phyloP scores from a whole-genome alignment of 495 filamentous ascomycete species.

The Talaromyces borbonicus region DNA sequence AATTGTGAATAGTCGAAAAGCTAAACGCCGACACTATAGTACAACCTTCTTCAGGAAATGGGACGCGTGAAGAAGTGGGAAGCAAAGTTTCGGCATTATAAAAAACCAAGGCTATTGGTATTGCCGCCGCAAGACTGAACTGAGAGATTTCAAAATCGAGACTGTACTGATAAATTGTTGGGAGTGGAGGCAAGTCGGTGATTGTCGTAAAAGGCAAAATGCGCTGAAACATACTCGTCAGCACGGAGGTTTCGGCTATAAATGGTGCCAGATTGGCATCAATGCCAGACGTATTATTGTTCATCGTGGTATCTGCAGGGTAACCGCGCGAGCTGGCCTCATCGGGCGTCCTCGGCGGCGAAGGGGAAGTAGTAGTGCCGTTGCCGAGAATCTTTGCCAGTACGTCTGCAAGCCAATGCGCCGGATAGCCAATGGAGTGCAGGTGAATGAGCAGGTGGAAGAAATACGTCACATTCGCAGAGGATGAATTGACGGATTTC shows the following conservation, averaged over 20 bases:
- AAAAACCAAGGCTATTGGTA: neutral
- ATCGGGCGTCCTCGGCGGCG: neutral
- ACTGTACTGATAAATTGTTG: neutral
- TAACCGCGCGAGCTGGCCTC: neutral
- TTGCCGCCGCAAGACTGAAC: neutral
- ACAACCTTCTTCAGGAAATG: conserved; percentile 1
- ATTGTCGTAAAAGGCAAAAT: neutral
- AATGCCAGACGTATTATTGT: neutral
- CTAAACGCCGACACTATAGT: neutral
- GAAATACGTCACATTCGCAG: conserved; percentile 1
- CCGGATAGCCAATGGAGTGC: conserved; percentile 4
- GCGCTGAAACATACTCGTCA: conserved; percentile 2
- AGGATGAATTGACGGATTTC: neutral
- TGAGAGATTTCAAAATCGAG: neutral
- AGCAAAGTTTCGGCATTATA: neutral
- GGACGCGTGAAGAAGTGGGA: neutral
- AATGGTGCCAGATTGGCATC: neutral
- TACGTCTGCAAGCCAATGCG: conserved; percentile 6
- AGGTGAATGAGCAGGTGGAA: conserved; percentile 5
- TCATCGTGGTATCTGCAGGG: neutral
- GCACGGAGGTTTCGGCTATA: neutral
- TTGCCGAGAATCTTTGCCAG: conserved; percentile 3
- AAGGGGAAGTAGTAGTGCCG: neutral
- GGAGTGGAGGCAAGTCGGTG: neutral
- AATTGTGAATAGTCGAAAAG: neutral